Evolutionary conservation across 345 rosid species (phyloP).

Genomic region (Cardamine resedifolia): DNA sequence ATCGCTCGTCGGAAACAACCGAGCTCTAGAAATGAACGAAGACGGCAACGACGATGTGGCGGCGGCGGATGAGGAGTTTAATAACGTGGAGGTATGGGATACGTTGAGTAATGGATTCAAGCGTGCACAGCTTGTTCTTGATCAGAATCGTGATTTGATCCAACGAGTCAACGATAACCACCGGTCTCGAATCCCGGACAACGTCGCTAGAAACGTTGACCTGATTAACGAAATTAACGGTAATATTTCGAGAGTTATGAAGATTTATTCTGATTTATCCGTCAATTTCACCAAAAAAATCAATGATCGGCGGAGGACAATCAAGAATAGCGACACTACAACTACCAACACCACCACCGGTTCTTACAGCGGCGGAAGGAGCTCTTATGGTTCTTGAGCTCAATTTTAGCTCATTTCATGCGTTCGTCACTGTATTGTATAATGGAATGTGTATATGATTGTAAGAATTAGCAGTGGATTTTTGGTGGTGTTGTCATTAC

Average conservation of each 20-base stretch:
- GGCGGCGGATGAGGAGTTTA: slow-evolving; percentile 34
- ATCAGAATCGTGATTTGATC: slow-evolving; percentile 60
- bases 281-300: slow-evolving; percentile 40
- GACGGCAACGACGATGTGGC: background rate
- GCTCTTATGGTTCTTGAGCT: slow-evolving; percentile 14
- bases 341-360: slow-evolving; percentile 20
- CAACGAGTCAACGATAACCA: slow-evolving; percentile 75
- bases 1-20: slow-evolving; percentile 18
- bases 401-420: no score
- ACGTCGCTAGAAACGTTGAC: slow-evolving; percentile 62
- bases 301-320: slow-evolving; percentile 29
- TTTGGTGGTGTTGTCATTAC: no score
- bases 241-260: slow-evolving; percentile 56
- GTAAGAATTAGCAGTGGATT: no score
- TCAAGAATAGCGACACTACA: slow-evolving; percentile 14
- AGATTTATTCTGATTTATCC: slow-evolving; percentile 59
- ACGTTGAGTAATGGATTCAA: slow-evolving; percentile 44
- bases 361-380: slow-evolving; percentile 22
- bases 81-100: slow-evolving; percentile 55
- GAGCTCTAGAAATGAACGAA: slow-evolving; percentile 18
- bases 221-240: slow-evolving; percentile 64
- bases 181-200: slow-evolving; percentile 50
- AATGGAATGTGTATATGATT: background rate
- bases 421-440: no score
- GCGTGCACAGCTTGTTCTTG: slow-evolving; percentile 58